These are phyloP conservation scores for Fusarium nygamai DNA, from an alignment of 2,329 filamentous ascomycete species.

Conservation along the genomic window DNA sequence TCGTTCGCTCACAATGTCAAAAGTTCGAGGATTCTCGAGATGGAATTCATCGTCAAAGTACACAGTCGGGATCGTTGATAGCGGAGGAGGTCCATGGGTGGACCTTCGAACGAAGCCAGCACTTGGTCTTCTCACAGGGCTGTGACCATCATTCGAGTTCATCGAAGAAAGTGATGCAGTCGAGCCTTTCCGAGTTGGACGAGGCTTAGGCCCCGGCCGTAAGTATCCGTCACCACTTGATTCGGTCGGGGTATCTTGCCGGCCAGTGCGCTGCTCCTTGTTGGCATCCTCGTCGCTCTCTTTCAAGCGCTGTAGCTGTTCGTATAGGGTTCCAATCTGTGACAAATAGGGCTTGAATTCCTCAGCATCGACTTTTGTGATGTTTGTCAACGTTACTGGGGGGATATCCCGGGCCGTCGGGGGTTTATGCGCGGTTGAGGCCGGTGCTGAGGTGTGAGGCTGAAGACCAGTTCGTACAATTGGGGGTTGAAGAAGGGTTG, in stretches of 20 bases:
- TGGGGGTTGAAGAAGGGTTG: slow-evolving; percentile 88
- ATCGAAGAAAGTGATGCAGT: slow-evolving; percentile 60
- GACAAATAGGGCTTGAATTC: slow-evolving; percentile 86
- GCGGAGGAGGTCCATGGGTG: slow-evolving; percentile 78
- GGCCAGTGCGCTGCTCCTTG: slow-evolving; percentile 53
- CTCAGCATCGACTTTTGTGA: slow-evolving; percentile 80
- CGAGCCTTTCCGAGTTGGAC: slow-evolving; percentile 48
- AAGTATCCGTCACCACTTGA: slow-evolving; percentile 54
- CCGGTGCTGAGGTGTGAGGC: slow-evolving; percentile 77
- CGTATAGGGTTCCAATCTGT: slow-evolving; percentile 87
- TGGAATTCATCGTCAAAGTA: slow-evolving; percentile 97
- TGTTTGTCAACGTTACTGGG: slow-evolving; percentile 89
- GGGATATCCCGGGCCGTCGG: slow-evolving; percentile 92
- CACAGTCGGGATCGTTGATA: slow-evolving; percentile 90
- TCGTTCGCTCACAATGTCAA: slow-evolving; percentile 94
- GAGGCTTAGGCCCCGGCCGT: slow-evolving; percentile 51
- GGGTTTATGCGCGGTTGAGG: slow-evolving; percentile 78
- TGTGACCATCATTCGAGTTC: slow-evolving; percentile 59
- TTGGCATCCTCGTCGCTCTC: slow-evolving; percentile 74
- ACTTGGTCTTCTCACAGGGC: slow-evolving; percentile 56
- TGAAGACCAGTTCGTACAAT: slow-evolving; percentile 89
- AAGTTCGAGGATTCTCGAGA: slow-evolving; percentile 93
- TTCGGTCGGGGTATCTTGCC: slow-evolving; percentile 56
- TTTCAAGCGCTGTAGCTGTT: slow-evolving; percentile 86
- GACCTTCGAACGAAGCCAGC: slow-evolving; percentile 65